phyloP scores from a whole-genome alignment of 2,329 filamentous ascomycete genomes.

The Coniochaeta sp. region DNA sequence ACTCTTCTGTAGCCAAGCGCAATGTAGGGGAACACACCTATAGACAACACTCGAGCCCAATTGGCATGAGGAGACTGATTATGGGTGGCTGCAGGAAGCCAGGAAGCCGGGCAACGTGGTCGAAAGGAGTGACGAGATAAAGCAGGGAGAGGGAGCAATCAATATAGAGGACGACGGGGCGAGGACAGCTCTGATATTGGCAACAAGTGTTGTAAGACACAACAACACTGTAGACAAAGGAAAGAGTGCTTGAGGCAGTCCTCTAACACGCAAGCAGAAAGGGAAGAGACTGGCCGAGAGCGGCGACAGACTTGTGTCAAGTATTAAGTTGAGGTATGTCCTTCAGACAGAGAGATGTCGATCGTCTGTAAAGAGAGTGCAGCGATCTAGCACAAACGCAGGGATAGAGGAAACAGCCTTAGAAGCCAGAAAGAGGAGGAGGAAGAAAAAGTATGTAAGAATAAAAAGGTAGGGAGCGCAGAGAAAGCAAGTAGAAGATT shows the following conservation, averaged over 20 bases:
- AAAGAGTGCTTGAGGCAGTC: neutral
- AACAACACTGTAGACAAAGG: neutral
- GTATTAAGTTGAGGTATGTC: neutral
- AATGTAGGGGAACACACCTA: neutral
- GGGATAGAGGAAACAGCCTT: neutral
- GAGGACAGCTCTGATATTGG: neutral
- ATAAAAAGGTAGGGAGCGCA: neutral
- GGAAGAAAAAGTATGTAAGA: neutral
- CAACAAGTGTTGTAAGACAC: neutral
- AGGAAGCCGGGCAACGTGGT: neutral
- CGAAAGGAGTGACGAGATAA: neutral
- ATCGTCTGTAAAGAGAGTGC: neutral
- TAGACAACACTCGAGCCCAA: neutral
- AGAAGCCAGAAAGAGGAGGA: neutral
- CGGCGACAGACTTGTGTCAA: neutral
- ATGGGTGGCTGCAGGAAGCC: neutral
- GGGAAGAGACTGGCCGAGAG: neutral
- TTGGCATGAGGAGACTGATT: neutral
- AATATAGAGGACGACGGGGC: neutral
- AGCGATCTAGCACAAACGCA: neutral
- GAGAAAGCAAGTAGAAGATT: neutral
- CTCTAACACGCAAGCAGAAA: neutral
- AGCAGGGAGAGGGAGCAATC: neutral
- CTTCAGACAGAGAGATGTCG: neutral
- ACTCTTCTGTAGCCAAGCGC: neutral